Base-by-base conservation (phyloP, 306 rosid species). In the Acmispon strigosus region DNA sequence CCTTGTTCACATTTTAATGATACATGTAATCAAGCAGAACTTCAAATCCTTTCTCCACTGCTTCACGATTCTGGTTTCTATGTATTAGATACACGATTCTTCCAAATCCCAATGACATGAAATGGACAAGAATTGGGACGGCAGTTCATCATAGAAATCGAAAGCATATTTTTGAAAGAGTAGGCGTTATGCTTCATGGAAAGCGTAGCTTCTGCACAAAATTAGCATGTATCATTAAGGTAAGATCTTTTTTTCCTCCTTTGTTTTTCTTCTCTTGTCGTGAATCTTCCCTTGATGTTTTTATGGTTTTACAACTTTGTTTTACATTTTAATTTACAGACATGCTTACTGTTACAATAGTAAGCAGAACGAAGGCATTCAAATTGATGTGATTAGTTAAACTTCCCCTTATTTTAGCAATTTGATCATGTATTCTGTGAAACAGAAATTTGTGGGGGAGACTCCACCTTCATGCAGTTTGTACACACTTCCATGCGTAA, bases 121-220 rank as follows among this genome's bases (percentile, higher is more conserved):
- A 69, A 47, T 37, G 71, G 75, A 72, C 74, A n/a, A 59, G 74
- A 62, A 73, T 69, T n/a, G 78, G 85, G 66, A 81, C 16, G 76
- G 66, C 71, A 61, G 62, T 73, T 76, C 66, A 19, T 57, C 66
- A 55, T 24, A 32, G 64, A 51, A 70, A 53, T 70, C 70, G 3
- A 69, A 79, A 62, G 32, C 79, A 54, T 79, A 75, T 88, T 44
- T 90, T 92, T 76, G 91, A 86, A 45, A 73, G 76, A 47, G 86
- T 86, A 41, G 89, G 98, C 69, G 62, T 92, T 83, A 81, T 92
- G 96, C 96, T 90, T 62, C 86, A 92, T 57, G 98, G 98, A 43
- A 90, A 84, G 79, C 86, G 19, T 62, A 83, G 84, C 75, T 92
- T 92, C 85, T 88, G 86, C 84, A 81, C 81, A 80, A 92, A 88